A percentile compares a stretch with the other conserved stretches of the same genome.
These are phyloP conservation scores for Acer yangbiense DNA, from an alignment of 345 rosid species.

Conservation along the genomic window DNA sequence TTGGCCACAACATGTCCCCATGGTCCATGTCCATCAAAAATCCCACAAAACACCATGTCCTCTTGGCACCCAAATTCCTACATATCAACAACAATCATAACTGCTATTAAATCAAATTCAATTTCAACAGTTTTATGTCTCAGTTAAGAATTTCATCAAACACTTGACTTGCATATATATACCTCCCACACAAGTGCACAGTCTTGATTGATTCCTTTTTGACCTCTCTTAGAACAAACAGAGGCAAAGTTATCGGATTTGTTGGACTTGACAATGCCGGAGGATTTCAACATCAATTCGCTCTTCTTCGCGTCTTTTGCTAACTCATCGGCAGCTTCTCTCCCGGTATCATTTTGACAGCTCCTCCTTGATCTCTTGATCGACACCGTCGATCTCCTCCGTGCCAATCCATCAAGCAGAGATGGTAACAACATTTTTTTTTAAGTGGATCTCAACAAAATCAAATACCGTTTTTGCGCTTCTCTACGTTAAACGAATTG, in stretches of 20 bases:
- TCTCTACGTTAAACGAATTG: not conserved
- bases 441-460: not conserved
- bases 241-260: constrained; percentile 55
- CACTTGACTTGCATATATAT: not conserved
- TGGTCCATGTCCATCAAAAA: constrained; percentile 96
- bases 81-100: not conserved
- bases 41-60: constrained; percentile 80
- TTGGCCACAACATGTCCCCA: constrained; percentile 87
- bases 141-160: not conserved
- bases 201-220: constrained; percentile 85
- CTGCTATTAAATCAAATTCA: not conserved
- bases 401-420: constrained; percentile 64
- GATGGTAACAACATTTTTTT: constrained; percentile 62
- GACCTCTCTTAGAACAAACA: constrained; percentile 75
- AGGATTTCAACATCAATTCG: constrained; percentile 54
- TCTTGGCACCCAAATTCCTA: constrained; percentile 91
- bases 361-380: constrained; percentile 51
- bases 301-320: constrained; percentile 75
- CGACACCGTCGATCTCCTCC: constrained; percentile 38
- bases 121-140: not conserved
- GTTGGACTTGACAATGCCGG: constrained; percentile 52
- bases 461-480: not conserved
- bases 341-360: constrained; percentile 41
- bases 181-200: constrained; percentile 88
- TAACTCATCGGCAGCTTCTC: constrained; percentile 63